phyloP scores from a whole-genome alignment of 2,329 filamentous ascomycete genomes.

The Tricladium varicosporioides region DNA sequence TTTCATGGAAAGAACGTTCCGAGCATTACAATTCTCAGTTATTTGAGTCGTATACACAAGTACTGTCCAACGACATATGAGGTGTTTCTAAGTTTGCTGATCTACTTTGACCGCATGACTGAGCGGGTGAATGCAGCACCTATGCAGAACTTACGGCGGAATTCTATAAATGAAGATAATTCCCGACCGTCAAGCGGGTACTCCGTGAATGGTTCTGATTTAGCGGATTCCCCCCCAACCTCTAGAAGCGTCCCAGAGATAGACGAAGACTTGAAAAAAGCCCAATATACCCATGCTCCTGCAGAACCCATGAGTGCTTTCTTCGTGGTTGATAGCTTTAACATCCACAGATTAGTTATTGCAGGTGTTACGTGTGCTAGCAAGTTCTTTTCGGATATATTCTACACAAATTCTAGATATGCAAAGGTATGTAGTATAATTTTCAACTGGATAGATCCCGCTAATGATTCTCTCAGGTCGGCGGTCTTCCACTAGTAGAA shows the following conservation, averaged over 20 bases:
- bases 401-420: constrained; percentile 98
- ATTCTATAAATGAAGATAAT: constrained; percentile 28
- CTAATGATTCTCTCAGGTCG: constrained; percentile 62
- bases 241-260: constrained; percentile 30
- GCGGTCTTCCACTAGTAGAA: constrained; percentile 85
- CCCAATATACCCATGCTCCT: constrained; percentile 29
- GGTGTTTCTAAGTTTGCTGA: constrained; percentile 89
- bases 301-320: constrained; percentile 27
- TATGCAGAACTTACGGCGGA: constrained; percentile 59
- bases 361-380: constrained; percentile 96
- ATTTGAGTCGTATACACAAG: constrained; percentile 93
- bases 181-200: constrained; percentile 29
- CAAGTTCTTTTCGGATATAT: constrained; percentile 99
- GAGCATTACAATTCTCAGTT: constrained; percentile 94
- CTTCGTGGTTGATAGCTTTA: constrained; percentile 98
- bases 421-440: constrained; percentile 69
- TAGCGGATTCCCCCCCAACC: constrained; percentile 29
- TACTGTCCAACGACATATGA: constrained; percentile 99
- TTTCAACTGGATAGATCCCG: constrained; percentile 1
- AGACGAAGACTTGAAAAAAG: constrained; percentile 25
- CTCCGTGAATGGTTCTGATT: constrained; percentile 31
- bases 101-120: constrained; percentile 99
- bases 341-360: constrained; percentile 95
- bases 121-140: constrained; percentile 86
- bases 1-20: constrained; percentile 99